Evolutionary conservation across 2,329 filamentous ascomycete species (phyloP), one percentile per base, ranked within the genome.

Genomic region (Fusarium sp.): DNA sequence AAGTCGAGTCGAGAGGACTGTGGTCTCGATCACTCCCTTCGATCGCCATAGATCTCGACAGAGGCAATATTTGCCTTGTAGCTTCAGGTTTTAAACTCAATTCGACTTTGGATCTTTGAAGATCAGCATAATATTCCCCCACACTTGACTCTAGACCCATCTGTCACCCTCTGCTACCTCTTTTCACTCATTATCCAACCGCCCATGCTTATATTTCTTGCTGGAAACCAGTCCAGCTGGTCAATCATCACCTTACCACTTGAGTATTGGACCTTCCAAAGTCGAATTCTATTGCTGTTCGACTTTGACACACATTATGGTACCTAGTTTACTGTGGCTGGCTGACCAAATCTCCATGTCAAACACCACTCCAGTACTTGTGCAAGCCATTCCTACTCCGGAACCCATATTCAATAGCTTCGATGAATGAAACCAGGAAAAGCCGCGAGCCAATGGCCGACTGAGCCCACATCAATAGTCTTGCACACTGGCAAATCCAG

Each of bases 331-430:
- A 45, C 38, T 68, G 68, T 71, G 68, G 68, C 68, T 71, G 58
- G 67, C 68, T 71, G 63, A 41, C 37, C 56, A 32, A 52, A 46
- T 52, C 33, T 58, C 35, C 61, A 62, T 70, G 46, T 52, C 46
- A 54, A 70, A 66, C 53, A 59, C 32, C 41, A 30, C 50, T 57
- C 49, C 18, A 49, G 26, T 49, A 18, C 38, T 41, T 40, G 38
- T 26, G 12, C 42, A 49, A 48, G 44, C 53, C 54, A 71, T 71
- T 71, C 68, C 68, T 46, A 64, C 68, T 69, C 68, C 63, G 68
- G 68, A 71, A 59, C 49, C 33, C 27, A 56, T 60, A 26, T 46
- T 42, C 30, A 15, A 49, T 59, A 50, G 41, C 35, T 45, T 54
- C 37, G 14, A 37, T 35, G 40, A 58, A 26, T n/a, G 40, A 55